Percentiles rank a stretch among this genome's conserved stretches.
These are phyloP conservation scores for Juncus effusus DNA, from an alignment of 176 grass and related monocot genomes.

Conservation along the genomic window DNA sequence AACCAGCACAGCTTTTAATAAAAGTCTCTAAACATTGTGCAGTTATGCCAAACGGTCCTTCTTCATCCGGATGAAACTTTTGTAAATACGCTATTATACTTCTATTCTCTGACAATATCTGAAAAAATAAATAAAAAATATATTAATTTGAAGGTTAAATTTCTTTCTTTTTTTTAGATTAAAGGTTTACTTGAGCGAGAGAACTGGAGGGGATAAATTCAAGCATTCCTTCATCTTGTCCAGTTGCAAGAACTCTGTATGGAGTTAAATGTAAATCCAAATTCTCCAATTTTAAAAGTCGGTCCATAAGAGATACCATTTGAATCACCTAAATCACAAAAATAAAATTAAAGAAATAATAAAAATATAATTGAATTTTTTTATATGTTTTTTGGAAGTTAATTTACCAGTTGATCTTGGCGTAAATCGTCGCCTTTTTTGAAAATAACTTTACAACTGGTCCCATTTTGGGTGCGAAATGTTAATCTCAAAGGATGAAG, in stretches of 20 bases:
- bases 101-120: conserved; percentile 88
- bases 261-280: conserved; percentile 94
- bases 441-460: conserved; percentile 74
- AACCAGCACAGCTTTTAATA: conserved; percentile 89
- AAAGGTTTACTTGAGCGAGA: conserved; percentile 80
- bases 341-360: conserved; percentile 14
- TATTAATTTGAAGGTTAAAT: conserved; percentile 2
- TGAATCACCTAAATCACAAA: conserved; percentile 65
- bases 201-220: conserved; percentile 95
- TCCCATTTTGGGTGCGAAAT: conserved; percentile 62
- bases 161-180: conserved; percentile 5
- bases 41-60: conserved; percentile 89
- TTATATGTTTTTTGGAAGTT: not conserved
- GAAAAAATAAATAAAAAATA: conserved; percentile 25
- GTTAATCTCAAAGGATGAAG: conserved; percentile 79
- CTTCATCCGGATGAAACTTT: conserved; percentile 76
- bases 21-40: conserved; percentile 87
- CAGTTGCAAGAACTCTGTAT: conserved; percentile 94
- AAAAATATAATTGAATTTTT: not conserved
- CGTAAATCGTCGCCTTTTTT: conserved; percentile 97
- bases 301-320: conserved; percentile 97
- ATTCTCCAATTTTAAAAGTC: conserved; percentile 98
- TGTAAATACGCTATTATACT: conserved; percentile 92
- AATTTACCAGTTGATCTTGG: conserved; percentile 90
- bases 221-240: conserved; percentile 94